These are phyloP conservation scores for Erodium trifolium DNA, from an alignment of 441 rosid genomes.

Conservation along the genomic window DNA sequence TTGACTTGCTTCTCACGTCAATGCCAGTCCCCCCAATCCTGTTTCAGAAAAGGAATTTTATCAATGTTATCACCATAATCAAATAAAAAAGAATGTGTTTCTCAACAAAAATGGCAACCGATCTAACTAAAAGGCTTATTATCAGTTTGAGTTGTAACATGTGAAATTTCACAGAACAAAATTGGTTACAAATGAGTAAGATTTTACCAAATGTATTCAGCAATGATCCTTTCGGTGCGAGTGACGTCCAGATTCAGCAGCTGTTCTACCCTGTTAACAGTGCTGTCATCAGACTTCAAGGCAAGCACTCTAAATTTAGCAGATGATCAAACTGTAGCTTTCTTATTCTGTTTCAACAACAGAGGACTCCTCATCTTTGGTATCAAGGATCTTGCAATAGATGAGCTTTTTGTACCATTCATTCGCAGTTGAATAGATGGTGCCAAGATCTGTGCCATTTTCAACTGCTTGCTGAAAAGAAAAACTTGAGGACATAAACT, in stretches of 20 bases:
- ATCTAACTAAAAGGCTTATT: neutral
- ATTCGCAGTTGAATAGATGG: slow-evolving; percentile 75
- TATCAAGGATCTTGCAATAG: slow-evolving; percentile 33
- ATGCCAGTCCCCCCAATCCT: slow-evolving; percentile 92
- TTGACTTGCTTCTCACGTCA: slow-evolving; percentile 89
- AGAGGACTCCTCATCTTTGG: slow-evolving; percentile 59
- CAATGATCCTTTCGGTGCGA: slow-evolving; percentile 73
- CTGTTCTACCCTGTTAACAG: slow-evolving; percentile 62
- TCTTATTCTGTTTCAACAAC: slow-evolving; percentile 62
- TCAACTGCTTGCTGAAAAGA: slow-evolving; percentile 23
- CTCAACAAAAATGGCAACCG: neutral
- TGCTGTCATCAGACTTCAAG: slow-evolving; percentile 55
- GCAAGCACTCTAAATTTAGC: slow-evolving; percentile 55
- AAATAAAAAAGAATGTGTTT: neutral
- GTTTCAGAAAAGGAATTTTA: slow-evolving; percentile 23
- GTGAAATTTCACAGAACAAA: neutral
- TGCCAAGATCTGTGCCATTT: slow-evolving; percentile 85
- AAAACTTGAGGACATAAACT: neutral
- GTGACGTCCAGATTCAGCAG: slow-evolving; percentile 77
- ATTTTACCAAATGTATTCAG: slow-evolving; percentile 85
- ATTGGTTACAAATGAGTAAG: neutral
- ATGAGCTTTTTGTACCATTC: slow-evolving; percentile 49
- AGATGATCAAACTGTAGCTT: slow-evolving; percentile 27
- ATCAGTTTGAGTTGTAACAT: neutral
- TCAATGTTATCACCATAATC: neutral